These are phyloP conservation scores for Teunomyces kruisii DNA, from an alignment of 805 yeast species.

Conservation along the genomic window DNA sequence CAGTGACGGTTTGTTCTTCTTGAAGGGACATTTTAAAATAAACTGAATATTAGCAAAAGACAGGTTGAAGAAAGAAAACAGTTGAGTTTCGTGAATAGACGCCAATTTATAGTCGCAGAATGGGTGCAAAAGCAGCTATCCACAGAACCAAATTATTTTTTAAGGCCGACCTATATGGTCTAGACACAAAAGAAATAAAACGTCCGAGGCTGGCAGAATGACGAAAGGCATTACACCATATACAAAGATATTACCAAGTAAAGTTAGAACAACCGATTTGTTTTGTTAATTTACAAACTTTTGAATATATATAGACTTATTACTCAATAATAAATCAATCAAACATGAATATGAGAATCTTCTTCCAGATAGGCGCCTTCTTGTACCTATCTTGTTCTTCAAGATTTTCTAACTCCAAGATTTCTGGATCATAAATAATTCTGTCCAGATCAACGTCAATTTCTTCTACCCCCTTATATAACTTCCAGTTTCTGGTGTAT, in stretches of 20 bases:
- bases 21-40: background rate
- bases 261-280: background rate
- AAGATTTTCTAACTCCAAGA: constrained; percentile 23
- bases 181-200: too few species aligned
- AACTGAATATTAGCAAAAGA: background rate
- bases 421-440: constrained; percentile 22
- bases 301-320: background rate
- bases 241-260: too few species aligned
- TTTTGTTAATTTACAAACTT: background rate
- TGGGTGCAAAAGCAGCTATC: constrained; percentile 1
- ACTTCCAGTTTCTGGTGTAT: constrained; percentile 22
- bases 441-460: constrained; percentile 22
- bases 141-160: background rate
- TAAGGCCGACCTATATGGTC: too few species aligned
- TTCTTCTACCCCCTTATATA: constrained; percentile 18
- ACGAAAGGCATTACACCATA: too few species aligned
- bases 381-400: constrained; percentile 16
- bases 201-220: too few species aligned
- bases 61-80: background rate
- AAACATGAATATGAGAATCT: constrained; percentile 10
- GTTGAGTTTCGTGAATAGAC: background rate
- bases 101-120: background rate
- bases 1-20: background rate
- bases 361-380: constrained; percentile 13
- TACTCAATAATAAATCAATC: constrained; percentile 8